phyloP scores from a whole-genome alignment of 2,329 filamentous ascomycete genomes.

The Teratosphaeria nubilosa region DNA sequence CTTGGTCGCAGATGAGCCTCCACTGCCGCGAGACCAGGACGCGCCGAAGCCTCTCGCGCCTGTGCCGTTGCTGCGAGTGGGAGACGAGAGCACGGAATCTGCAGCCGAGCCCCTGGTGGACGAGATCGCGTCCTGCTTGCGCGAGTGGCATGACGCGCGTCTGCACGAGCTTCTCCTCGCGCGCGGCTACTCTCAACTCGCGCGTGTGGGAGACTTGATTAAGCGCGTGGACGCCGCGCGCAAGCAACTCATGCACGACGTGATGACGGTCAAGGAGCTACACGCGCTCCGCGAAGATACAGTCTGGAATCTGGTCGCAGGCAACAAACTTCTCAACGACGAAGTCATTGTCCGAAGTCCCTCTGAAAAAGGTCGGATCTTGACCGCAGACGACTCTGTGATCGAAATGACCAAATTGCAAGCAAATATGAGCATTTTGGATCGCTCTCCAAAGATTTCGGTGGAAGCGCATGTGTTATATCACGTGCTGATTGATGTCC shows the following conservation, averaged over 20 bases:
- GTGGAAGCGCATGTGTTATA: constrained; percentile 65
- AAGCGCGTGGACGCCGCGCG: constrained; percentile 73
- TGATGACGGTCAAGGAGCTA: constrained; percentile 80
- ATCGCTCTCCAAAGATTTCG: constrained; percentile 62
- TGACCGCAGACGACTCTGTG: constrained; percentile 88
- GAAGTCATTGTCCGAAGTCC: constrained; percentile 94
- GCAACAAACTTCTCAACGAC: constrained; percentile 87
- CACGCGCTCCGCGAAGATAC: constrained; percentile 72
- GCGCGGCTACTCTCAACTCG: constrained; percentile 69
- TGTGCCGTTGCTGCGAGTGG: constrained; percentile 94
- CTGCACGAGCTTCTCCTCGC: constrained; percentile 82
- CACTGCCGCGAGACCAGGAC: constrained; percentile 49
- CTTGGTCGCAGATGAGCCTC: constrained; percentile 16
- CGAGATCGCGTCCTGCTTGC: constrained; percentile 90
- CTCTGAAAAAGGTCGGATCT: constrained; percentile 65
- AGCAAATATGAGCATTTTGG: constrained; percentile 88
- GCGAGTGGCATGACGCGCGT: constrained; percentile 98
- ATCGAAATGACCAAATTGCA: constrained; percentile 85
- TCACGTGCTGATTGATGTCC: constrained; percentile 74
- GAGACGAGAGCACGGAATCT: constrained; percentile 90
- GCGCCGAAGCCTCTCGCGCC: constrained; percentile 75
- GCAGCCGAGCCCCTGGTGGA: constrained; percentile 84
- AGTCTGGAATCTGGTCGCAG: constrained; percentile 88
- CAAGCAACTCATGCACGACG: constrained; percentile 85
- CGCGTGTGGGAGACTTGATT: constrained; percentile 71